Evolutionary conservation across 2,329 filamentous ascomycete genomes (phyloP), one percentile per base, ranked within the genome.

Genomic region (Fusarium sp.): DNA sequence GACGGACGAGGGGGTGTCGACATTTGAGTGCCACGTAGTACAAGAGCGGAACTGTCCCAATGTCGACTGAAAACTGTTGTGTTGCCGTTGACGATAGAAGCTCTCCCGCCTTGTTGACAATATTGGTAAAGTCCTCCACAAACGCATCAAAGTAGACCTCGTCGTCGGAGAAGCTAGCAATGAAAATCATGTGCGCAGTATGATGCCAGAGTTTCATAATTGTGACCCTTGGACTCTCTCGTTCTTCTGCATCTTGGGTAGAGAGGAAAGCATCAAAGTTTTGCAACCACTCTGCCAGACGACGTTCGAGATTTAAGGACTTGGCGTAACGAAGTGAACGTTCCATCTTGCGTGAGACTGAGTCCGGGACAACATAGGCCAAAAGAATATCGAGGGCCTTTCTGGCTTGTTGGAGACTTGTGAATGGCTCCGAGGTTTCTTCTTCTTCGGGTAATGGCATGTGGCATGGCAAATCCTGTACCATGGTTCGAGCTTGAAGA

Each of bases 11-110:
- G 0, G 69, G 69, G 18, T 71, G 61, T 3, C 69, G 68, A 14
- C 69, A 71, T 29, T 71, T 70, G 46, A 70, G 54, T 4, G 51
- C 67, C 9, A 64, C 62, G 27, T 69, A 70, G 50, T 68, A 71
- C 4, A 71, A 14, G 14, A 70, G 31, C 1, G 67, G 65, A 5
- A 68, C 62, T 6, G 68, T 44, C 0, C 64, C 62, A 9, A 68
- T 68, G 2, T 65, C 65, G 8, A 70, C 42, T 0, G 62, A 66
- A 27, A 68, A 64, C 29, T 40, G 36, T 9, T 14, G 9, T 4
- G 33, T 63, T 7, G 62, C 57, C 0, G 55, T 58, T 3, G 42
- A 63, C 1, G 42, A 51, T 1, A 69, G 11, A 1, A 70, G 36
- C 0, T 40, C 42, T 4, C 61, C 56, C 2, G 55, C 42, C 6